A percentile compares a stretch with the other conserved stretches of the same genome.
phyloP scores from a whole-genome alignment of 371 early-diverging fungal genomes.

The Mucor plumbeus region DNA sequence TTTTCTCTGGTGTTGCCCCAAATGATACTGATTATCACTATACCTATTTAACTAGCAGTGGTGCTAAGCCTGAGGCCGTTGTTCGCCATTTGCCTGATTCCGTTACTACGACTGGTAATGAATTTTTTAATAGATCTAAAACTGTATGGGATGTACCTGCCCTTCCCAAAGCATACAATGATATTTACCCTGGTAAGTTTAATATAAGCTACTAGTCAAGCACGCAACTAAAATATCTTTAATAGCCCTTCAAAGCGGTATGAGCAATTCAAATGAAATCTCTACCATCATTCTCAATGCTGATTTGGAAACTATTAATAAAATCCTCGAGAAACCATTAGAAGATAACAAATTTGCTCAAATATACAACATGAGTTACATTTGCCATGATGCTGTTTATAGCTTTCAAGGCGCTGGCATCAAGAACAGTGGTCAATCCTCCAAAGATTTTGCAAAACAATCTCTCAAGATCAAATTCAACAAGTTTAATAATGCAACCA shows the following conservation, averaged over 20 bases:
- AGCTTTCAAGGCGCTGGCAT: slow-evolving; percentile 48
- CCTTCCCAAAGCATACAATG: slow-evolving; percentile 54
- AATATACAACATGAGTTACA: slow-evolving; percentile 49
- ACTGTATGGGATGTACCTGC: slow-evolving; percentile 49
- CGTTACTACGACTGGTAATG: slow-evolving; percentile 50
- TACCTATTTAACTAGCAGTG: slow-evolving; percentile 16
- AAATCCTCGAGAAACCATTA: slow-evolving; percentile 33
- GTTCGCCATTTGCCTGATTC: slow-evolving; percentile 39
- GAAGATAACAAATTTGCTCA: slow-evolving; percentile 37
- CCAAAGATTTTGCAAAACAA: slow-evolving; percentile 58
- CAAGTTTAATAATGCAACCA: slow-evolving; percentile 33
- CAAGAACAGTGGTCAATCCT: slow-evolving; percentile 56
- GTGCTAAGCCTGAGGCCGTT: slow-evolving; percentile 26
- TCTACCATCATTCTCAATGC: slow-evolving; percentile 55
- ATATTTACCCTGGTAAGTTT: slow-evolving; percentile 45
- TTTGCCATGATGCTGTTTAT: slow-evolving; percentile 49
- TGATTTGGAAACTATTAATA: slow-evolving; percentile 34
- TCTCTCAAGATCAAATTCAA: slow-evolving; percentile 56
- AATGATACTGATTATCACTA: slow-evolving; percentile 38
- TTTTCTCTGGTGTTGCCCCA: slow-evolving; percentile 42
- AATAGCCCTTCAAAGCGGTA: slow-evolving; percentile 34
- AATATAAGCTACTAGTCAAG: too few relatives aligned
- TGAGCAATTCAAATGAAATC: slow-evolving; percentile 39
- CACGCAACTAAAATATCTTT: not conserved
- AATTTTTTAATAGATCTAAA: slow-evolving; percentile 51